phyloP scores from a whole-genome alignment of 495 filamentous ascomycete genomes.

The Tuber umbilicatum region DNA sequence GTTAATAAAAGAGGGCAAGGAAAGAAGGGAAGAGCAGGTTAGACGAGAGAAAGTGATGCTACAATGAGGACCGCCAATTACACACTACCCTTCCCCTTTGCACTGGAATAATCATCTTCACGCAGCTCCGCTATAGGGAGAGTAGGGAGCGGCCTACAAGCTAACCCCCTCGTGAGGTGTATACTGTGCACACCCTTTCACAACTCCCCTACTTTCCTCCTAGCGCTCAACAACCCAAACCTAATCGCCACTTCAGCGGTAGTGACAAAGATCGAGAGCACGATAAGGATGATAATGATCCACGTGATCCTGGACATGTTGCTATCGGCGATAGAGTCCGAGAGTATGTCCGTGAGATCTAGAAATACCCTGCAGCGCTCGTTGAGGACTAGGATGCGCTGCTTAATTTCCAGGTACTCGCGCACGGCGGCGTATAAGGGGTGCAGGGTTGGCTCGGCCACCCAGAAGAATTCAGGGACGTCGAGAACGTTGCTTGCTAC shows the following conservation, averaged over 20 bases:
- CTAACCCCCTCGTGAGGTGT: neutral
- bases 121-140: neutral
- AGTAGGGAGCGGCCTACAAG: neutral
- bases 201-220: slow-evolving; percentile 43
- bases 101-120: neutral
- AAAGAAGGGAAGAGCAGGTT: neutral
- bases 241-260: slow-evolving; percentile 80
- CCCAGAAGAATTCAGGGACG: slow-evolving; percentile 98
- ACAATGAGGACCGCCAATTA: neutral
- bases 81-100: neutral
- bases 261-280: slow-evolving; percentile 84
- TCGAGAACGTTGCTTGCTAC: slow-evolving; percentile 93
- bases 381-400: slow-evolving; percentile 88
- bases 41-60: neutral
- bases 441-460: slow-evolving; percentile 86
- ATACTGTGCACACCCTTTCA: neutral
- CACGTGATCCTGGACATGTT: slow-evolving; percentile 92
- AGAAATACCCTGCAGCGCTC: slow-evolving; percentile 95
- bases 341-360: slow-evolving; percentile 90
- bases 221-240: slow-evolving; percentile 64
- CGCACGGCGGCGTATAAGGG: slow-evolving; percentile 91
- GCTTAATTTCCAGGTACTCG: slow-evolving; percentile 96
- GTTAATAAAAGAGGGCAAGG: neutral
- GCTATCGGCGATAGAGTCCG: slow-evolving; percentile 82
- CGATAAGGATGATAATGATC: slow-evolving; percentile 94